Evolutionary conservation across 208 protist genomes (phyloP), one percentile per base, ranked within the genome.

Genomic region (Trypanosoma mega): DNA sequence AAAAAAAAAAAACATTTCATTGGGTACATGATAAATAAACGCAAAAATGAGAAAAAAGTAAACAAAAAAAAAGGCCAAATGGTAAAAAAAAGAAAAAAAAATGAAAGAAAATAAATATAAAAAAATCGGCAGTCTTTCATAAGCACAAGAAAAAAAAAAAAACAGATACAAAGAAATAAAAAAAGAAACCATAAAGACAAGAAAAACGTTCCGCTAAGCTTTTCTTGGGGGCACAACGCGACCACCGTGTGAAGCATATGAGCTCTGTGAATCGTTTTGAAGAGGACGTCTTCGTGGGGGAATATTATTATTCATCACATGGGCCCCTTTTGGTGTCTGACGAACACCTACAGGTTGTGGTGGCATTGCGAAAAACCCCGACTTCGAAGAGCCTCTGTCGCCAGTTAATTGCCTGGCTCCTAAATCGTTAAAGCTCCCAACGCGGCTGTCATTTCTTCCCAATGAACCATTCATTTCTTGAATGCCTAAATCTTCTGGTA

Each of bases 161-260:
- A 21, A 21, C 18, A 7, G 5, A 21, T 12, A 5, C 9, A 52
- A 30, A 52, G 14, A 30, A 21, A 3, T 6, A 16, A 52, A 3
- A 6, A 30, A 24, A 20, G 30, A 20, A 30, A 29, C n/a, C 11
- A 8, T n/a, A 21, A 29, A 8, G 24, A 14, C 2, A 18, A 12
- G 23, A 36, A 31, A 49, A 45, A 27, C 16, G 4, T 16, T 23
- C 41, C 30, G 44, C 47, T 63, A 63, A 21, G 54, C 0, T 23
- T 57, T 67, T 45, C 60, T 33, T 30, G 51, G 41, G 14, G 50
- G 60, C 14, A 36, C 36, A 50, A 36, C 49, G 27, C 18, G 18
- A 34, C 50, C 60, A 18, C 49, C 31, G 31, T 49, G 18, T 6
- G 31, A 23, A 8, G 29, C 1, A 37, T 59, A 57, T 27, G 23